Evolutionary conservation across 805 yeast genomes (phyloP).

Genomic region (Spathaspora girioi): DNA sequence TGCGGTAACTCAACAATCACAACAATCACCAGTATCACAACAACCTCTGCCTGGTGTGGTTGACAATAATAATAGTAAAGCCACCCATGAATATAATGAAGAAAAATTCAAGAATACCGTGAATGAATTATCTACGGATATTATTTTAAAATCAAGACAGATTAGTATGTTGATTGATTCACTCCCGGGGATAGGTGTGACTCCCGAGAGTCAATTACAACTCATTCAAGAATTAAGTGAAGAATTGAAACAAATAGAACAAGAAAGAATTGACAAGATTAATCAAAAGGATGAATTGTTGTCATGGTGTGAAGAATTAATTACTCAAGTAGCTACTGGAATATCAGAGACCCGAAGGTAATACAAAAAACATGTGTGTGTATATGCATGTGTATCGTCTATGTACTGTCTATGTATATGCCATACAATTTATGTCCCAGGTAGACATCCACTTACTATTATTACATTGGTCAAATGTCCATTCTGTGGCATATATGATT

Average conservation of each 20-base stretch:
- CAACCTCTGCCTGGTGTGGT: slow-evolving; percentile 3
- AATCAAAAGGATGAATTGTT: slow-evolving; percentile 61
- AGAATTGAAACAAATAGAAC: slow-evolving; percentile 60
- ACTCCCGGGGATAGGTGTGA: slow-evolving; percentile 88
- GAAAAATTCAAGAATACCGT: slow-evolving; percentile 42
- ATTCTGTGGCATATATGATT: slow-evolving; percentile 42
- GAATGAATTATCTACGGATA: slow-evolving; percentile 78
- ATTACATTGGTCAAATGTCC: slow-evolving; percentile 43
- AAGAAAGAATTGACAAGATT: slow-evolving; percentile 52
- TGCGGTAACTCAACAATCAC: slow-evolving; percentile 11
- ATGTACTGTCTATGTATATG: neutral
- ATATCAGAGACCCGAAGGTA: slow-evolving; percentile 39
- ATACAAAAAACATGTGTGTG: no score
- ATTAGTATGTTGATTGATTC: slow-evolving; percentile 81
- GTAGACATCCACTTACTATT: slow-evolving; percentile 27
- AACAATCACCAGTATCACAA: neutral
- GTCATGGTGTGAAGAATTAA: slow-evolving; percentile 61
- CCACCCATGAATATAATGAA: slow-evolving; percentile 14
- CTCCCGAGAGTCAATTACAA: slow-evolving; percentile 67
- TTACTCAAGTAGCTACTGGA: slow-evolving; percentile 55
- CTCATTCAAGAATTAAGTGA: slow-evolving; percentile 59
- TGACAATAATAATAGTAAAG: slow-evolving; percentile 11
- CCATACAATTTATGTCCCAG: slow-evolving; percentile 45
- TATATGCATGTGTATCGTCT: neutral
- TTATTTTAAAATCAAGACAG: slow-evolving; percentile 82